Base-by-base conservation (phyloP, 495 filamentous ascomycete species). In the Talaromyces nanjingensis region DNA sequence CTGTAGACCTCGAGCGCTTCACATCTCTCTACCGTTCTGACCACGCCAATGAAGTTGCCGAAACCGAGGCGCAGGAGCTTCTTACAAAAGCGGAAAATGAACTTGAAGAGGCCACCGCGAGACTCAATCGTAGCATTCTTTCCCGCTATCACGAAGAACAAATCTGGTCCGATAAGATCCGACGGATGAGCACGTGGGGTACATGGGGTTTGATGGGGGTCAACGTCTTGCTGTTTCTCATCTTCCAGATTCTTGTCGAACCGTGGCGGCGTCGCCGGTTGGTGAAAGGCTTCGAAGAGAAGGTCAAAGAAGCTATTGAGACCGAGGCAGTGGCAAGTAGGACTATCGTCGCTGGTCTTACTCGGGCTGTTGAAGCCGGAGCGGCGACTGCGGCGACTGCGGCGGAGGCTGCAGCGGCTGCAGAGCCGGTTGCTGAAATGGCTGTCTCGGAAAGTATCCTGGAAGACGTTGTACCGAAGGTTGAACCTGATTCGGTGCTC, bases 191-290 rank as follows among this genome's bases (percentile, higher is more conserved):
- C 68, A 98, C 94, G 5, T 98, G 94, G 94, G 92, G 94, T 24
- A 98, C 94, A 2, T 97, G 96, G 88, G 94, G 94, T 0, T 76
- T 98, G 67, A 98, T 98, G 94, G 93, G 94, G 6, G 83, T 98
- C 52, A 98, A 98, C 69, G 88, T 98, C 3, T 73, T 98, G 45
- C 72, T 98, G 45, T 92, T 98, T 72, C 73, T 98, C 52, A 83
- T 92, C 54, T 87, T 96, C 69, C 91, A 98, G 76, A 87, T 96
- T 68, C 87, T 90, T n/a, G 86, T 97, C 55, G 94, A 98, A 79
- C 94, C 94, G 7, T 97, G 93, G 92, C 86, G 91, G 64, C 80
- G 94, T 66, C 82, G 79, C 66, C 75, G 92, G 66, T 80, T 98
- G 63, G 89, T 97, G 33, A 83, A 83, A 64, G 91, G 89, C 14